Evolutionary conservation across 208 protist species (phyloP), one percentile per base, ranked within the genome.

Genomic region (Novymonas esmeraldas): DNA sequence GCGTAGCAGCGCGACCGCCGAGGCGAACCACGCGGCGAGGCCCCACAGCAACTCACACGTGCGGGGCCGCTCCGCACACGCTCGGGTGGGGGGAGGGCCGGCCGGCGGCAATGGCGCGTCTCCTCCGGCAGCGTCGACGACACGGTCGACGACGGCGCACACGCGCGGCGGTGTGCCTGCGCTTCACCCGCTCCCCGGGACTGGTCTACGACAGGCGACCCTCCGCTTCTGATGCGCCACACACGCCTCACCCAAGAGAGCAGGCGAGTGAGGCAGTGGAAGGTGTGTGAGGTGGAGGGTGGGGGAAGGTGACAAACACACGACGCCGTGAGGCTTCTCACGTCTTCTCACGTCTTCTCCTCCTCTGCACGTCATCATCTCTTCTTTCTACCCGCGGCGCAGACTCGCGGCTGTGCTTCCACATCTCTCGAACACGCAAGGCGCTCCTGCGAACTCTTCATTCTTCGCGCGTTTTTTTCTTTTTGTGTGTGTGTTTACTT

Each of bases 171-270:
- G 26, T 7, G 59, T 20, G 20, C 24, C 45, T 16, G 31, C 18
- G 24, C 46, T 61, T 2, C 58, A 73, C 28, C 57, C 67, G 13
- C 48, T 46, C 9, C 59, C 67, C 0, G 67, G 67, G 46, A 13
- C 28, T 41, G 69, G 69, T 0, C 59, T 75, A 56, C 72, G 72
- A 1, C 76, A 81, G 60, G 41, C 70, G 42, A 78, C 79, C 16
- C 57, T 84, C 31, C 73, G 74, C 11, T 84, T 84, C 31, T 84
- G 34, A 72, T n/a, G n/a, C n/a, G n/a, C n/a, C n/a, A n/a, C n/a
- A n/a, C n/a, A n/a, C n/a, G n/a, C n/a, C n/a, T n/a, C n/a, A n/a
- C n/a, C n/a, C n/a, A n/a, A n/a, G n/a, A n/a, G n/a, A n/a, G n/a
- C n/a, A n/a, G n/a, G n/a, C n/a, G n/a, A n/a, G n/a, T n/a, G n/a